Base-by-base conservation (phyloP, 805 yeast genomes). In the Kluyveromyces starmeri region DNA sequence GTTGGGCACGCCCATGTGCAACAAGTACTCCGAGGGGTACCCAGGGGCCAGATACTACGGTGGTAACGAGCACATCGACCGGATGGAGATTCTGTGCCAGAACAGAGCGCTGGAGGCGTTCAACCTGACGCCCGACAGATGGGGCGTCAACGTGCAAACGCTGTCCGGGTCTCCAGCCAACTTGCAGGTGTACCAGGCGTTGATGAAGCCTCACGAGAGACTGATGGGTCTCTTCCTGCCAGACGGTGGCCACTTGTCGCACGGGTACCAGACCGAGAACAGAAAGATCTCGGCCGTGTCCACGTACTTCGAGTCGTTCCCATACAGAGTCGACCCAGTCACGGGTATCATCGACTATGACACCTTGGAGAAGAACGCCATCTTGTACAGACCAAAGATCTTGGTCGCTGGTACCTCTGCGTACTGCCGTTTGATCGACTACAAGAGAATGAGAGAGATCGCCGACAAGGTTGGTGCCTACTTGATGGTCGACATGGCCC, bases 31-130 rank as follows among this genome's bases (percentile, higher is more conserved):
- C 25, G 98, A 92, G 68, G 98, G 98, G 44, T 89, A 92, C 68
- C 98, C 98, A 41, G 97, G 97, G 47, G 96, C 94, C 44, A 79
- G 98, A 64, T 92, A 92, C 71, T 92, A 92, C 61, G 98, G 98
- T 63, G 97, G 97, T 61, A 92, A 92, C 64, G 94, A 92, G 71
- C 80, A 81, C 65, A 92, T 92, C 47, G 98, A 92, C 68, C 78
- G 83, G 62, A 85, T 88, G 59, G 98, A 92, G 68, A 61, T 73
- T 20, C 67, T 92, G 53, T 92, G 98, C 66, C 97, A 88, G 69
- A 67, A 82, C 55, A 81, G 98, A 66, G 98, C 98, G 31, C 70
- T 92, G 45, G 77, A 81, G 48, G 95, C 96, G 7, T 92, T 92
- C 67, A 65, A 71, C 47, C 68, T 89, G 42, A 73, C 77, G 53